Conservation (phyloP, 2,329 filamentous ascomycete genomes). For the Akanthomyces muscarius region DNA sequence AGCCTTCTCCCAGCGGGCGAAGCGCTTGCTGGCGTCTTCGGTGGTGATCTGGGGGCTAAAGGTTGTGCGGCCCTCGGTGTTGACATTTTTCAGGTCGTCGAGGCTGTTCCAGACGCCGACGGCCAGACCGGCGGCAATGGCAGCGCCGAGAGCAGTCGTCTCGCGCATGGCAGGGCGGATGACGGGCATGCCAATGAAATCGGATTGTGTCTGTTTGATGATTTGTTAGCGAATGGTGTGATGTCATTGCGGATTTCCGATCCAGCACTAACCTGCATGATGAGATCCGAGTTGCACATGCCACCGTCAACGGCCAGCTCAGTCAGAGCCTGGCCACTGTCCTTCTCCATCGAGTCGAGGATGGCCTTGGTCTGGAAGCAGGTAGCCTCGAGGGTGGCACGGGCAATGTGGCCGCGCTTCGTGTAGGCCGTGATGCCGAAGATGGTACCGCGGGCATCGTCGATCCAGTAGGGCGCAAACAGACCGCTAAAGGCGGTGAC, state of each 20-base stretch:
- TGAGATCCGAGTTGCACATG: constrained; percentile 76
- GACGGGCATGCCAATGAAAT: constrained; percentile 75
- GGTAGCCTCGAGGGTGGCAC: constrained; percentile 75
- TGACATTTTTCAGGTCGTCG: constrained; percentile 67
- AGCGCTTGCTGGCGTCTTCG: constrained; percentile 58
- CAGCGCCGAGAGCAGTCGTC: constrained; percentile 76
- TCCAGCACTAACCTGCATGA: constrained; percentile 57
- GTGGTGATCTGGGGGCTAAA: constrained; percentile 64
- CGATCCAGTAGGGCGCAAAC: constrained; percentile 82
- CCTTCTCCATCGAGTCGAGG: constrained; percentile 74
- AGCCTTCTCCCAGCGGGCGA: constrained; percentile 69
- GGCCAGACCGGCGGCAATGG: constrained; percentile 77
- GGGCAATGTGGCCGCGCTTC: constrained; percentile 70
- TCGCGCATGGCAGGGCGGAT: constrained; percentile 78
- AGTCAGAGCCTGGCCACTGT: constrained; percentile 67
- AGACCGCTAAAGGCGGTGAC: constrained; percentile 79
- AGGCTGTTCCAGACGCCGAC: constrained; percentile 71
- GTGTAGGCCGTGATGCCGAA: constrained; percentile 77
- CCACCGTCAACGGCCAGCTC: constrained; percentile 80
- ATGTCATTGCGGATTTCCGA: neutral
- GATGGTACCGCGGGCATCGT: constrained; percentile 75
- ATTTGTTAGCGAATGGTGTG: constrained; percentile 33
- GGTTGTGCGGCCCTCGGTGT: constrained; percentile 62
- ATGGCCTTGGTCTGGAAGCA: constrained; percentile 84
- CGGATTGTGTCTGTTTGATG: constrained; percentile 78